Percentiles rank a stretch among this genome's conserved stretches.
These are phyloP conservation scores for Sarcodon sp. DNA, from an alignment of 768 basidiomycete genomes.

Conservation along the genomic window DNA sequence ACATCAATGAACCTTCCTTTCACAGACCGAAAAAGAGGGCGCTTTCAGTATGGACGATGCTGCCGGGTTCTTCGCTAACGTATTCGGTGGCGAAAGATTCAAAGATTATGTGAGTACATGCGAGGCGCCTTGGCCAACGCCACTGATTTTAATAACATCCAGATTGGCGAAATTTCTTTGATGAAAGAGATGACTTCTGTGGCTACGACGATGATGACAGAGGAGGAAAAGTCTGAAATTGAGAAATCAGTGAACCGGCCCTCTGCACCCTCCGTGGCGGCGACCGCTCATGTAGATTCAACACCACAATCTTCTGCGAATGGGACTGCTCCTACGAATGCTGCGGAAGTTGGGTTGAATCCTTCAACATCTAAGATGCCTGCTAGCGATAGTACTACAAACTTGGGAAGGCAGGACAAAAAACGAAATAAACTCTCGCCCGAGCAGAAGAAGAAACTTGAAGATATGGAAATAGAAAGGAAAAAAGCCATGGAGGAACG, in stretches of 20 bases:
- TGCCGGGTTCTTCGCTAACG: conserved; percentile 86
- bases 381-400: neutral
- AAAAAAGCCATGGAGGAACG: conserved; percentile 71
- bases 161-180: conserved; percentile 95
- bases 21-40: conserved; percentile 67
- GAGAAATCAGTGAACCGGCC: conserved; percentile 54
- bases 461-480: conserved; percentile 72
- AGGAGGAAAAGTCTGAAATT: conserved; percentile 85
- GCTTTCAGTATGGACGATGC: conserved; percentile 78
- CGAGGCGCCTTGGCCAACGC: too few relatives aligned
- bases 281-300: conserved; percentile 13
- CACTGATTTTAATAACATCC: neutral
- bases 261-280: conserved; percentile 13
- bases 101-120: conserved; percentile 61
- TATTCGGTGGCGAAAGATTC: conserved; percentile 93
- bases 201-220: conserved; percentile 79
- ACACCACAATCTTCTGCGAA: conserved; percentile 6
- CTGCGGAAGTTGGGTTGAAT: neutral
- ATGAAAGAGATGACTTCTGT: conserved; percentile 90
- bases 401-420: conserved; percentile 9
- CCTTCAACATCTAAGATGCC: neutral
- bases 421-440: conserved; percentile 46
- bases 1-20: neutral
- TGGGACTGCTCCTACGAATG: conserved; percentile 4
- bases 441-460: conserved; percentile 78